Conservation (phyloP, 73 alveolate genomes). For the Paramecium primaurelia region DNA sequence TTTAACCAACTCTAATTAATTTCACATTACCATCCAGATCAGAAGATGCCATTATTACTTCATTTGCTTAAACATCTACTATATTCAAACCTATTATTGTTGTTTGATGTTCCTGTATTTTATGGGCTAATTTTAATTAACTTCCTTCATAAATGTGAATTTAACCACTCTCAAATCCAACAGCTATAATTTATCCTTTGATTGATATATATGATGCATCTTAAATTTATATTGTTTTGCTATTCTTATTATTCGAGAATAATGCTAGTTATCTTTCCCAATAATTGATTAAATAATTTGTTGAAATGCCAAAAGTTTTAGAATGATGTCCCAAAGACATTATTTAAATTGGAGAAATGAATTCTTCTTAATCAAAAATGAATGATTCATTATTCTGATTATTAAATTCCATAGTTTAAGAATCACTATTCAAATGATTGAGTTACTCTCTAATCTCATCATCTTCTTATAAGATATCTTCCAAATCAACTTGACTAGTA, state of each 20-base stretch:
- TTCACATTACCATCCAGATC: conserved; percentile 21
- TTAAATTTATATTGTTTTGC: not conserved
- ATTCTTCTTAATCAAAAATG: not conserved
- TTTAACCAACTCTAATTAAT: not conserved
- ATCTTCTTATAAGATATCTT: not conserved
- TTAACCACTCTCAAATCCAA: not conserved
- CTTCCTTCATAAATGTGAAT: not conserved
- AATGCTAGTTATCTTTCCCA: not conserved
- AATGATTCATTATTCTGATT: not conserved
- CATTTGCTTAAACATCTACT: not conserved
- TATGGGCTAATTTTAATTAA: not conserved
- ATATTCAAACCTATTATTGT: not conserved
- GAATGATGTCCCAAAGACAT: not conserved
- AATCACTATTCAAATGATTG: not conserved
- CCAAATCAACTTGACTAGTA: not conserved
- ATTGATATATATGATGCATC: not conserved
- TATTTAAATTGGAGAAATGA: not conserved
- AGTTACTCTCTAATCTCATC: not conserved
- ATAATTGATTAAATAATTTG: not conserved
- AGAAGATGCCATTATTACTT: not conserved
- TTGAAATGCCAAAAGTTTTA: not conserved
- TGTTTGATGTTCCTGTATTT: not conserved
- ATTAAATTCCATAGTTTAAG: not conserved
- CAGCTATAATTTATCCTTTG: not conserved
- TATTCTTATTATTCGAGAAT: not conserved